Conservation (phyloP, 345 rosid species). For the Triadica sebifera region DNA sequence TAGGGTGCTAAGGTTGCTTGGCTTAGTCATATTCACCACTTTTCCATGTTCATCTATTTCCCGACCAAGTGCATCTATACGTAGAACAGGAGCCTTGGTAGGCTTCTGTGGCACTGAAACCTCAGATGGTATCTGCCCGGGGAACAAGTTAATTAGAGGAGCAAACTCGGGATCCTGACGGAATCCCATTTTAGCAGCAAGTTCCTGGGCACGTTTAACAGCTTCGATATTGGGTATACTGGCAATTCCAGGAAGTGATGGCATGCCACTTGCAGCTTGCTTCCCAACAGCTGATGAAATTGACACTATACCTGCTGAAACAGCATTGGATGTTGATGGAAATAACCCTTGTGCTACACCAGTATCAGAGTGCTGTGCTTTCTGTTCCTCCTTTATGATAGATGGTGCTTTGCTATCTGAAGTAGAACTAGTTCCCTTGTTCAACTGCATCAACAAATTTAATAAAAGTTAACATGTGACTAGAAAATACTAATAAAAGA, state of each 20-base stretch:
- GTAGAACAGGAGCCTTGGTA: conserved; percentile 79
- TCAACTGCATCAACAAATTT: conserved; percentile 44
- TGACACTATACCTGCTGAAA: conserved; percentile 29
- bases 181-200: conserved; percentile 84
- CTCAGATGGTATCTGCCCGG: conserved; percentile 65
- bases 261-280: conserved; percentile 32
- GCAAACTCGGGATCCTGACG: conserved; percentile 76
- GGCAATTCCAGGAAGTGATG: conserved; percentile 42
- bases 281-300: conserved; percentile 38
- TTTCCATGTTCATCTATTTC: conserved; percentile 97
- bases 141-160: conserved; percentile 65
- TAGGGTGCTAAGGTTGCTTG: conserved; percentile 92
- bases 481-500: background rate
- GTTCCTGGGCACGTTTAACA: conserved; percentile 85
- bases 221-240: conserved; percentile 62
- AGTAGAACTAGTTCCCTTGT: conserved; percentile 39
- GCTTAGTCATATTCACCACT: conserved; percentile 70
- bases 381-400: conserved; percentile 23
- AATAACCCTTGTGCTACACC: conserved; percentile 24
- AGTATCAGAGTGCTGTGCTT: conserved; percentile 11
- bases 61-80: conserved; percentile 89
- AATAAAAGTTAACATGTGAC: conserved; percentile 11
- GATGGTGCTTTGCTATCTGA: conserved; percentile 38
- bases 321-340: conserved; percentile 28
- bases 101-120: conserved; percentile 67